phyloP scores from a whole-genome alignment of 2,329 filamentous ascomycete species.

The Fusarium luffae region DNA sequence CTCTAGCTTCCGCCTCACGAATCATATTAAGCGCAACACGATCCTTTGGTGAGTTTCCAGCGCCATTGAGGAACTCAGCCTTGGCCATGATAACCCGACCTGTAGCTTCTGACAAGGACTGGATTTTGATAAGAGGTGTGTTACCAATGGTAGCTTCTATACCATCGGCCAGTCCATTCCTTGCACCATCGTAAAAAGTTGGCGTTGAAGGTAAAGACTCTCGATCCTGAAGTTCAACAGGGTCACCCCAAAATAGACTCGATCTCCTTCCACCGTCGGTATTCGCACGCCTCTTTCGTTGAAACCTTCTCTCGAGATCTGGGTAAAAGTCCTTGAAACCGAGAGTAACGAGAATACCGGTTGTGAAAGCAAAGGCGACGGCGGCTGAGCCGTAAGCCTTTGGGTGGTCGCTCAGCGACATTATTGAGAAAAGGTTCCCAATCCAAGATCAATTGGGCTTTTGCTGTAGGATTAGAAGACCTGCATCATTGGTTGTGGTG shows the following conservation, averaged over 20 bases:
- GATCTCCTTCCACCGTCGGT: constrained; percentile 49
- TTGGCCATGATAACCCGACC: constrained; percentile 92
- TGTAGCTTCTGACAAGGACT: constrained; percentile 85
- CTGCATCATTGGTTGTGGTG: constrained; percentile 21
- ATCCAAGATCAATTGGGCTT: constrained; percentile 14
- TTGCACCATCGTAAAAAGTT: constrained; percentile 47
- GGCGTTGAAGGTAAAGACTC: constrained; percentile 51
- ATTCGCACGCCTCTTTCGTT: constrained; percentile 53
- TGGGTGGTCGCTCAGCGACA: constrained; percentile 71
- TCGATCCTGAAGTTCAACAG: constrained; percentile 67
- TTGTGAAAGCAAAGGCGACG: constrained; percentile 77
- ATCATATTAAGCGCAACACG: constrained; percentile 94
- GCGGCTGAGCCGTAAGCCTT: constrained; percentile 73
- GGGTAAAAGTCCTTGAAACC: constrained; percentile 85
- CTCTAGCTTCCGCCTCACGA: constrained; percentile 78
- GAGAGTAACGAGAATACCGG: constrained; percentile 79
- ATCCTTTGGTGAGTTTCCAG: constrained; percentile 94
- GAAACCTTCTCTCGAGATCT: constrained; percentile 74
- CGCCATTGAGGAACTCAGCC: constrained; percentile 95
- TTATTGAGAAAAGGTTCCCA: constrained; percentile 51
- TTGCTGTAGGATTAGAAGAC: constrained; percentile 9
- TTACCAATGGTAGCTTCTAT: constrained; percentile 94
- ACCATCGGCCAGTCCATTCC: constrained; percentile 70
- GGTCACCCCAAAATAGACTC: constrained; percentile 59
- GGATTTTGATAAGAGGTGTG: constrained; percentile 88